These are phyloP conservation scores for Asterochloris erici DNA, from an alignment of 139 green algal species.

Conservation along the genomic window DNA sequence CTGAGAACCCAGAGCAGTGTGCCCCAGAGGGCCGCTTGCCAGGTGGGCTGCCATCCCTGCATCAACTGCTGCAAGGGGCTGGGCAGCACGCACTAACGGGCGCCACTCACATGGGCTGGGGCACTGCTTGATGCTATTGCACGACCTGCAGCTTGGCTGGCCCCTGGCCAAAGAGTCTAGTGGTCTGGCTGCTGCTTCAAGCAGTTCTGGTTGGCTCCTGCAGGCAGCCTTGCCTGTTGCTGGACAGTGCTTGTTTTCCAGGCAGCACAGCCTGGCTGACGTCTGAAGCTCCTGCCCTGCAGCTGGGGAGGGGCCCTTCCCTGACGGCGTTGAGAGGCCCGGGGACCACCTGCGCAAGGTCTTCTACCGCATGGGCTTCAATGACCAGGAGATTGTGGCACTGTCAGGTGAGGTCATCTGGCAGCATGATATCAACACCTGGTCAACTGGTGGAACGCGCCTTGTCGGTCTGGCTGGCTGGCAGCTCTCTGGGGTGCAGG, in stretches of 20 bases:
- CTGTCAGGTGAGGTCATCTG: slow-evolving; percentile 32
- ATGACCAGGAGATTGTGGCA: slow-evolving; percentile 67
- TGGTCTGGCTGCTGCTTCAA: background rate
- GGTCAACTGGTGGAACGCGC: no score
- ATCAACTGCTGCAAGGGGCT: background rate
- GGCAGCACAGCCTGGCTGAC: background rate
- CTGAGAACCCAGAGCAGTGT: slow-evolving; percentile 47
- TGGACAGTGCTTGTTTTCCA: background rate
- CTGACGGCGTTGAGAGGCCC: slow-evolving; percentile 37
- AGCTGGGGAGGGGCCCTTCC: slow-evolving; percentile 41
- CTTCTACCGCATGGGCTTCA: slow-evolving; percentile 84
- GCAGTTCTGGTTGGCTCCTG: background rate
- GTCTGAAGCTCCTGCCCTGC: background rate
- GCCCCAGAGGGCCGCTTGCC: slow-evolving; percentile 81
- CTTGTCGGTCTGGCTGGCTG: no score
- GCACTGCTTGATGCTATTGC: background rate
- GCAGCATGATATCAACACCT: no score
- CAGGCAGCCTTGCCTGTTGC: background rate
- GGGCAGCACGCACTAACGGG: background rate
- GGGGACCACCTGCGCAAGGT: slow-evolving; percentile 63
- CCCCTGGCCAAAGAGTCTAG: background rate
- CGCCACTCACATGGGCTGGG: background rate
- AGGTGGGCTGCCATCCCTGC: slow-evolving; percentile 14
- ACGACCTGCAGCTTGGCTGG: background rate
- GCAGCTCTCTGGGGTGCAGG: no score